phyloP scores from a whole-genome alignment of 2,329 filamentous ascomycete species.

The Dactylellina drechsleri region DNA sequence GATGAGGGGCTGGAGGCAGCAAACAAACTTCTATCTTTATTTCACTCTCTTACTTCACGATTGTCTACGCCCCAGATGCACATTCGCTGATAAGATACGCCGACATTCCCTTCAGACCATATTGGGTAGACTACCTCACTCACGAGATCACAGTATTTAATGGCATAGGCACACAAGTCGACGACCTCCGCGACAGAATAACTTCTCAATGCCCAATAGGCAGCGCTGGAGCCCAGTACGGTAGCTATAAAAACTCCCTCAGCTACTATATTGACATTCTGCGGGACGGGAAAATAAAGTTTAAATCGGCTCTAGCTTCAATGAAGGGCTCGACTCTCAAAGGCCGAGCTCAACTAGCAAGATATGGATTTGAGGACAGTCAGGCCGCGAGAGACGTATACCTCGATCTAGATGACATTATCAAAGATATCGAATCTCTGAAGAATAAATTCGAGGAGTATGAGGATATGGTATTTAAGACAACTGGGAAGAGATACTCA shows the following conservation, averaged over 20 bases:
- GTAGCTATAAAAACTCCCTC: background rate
- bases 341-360: background rate
- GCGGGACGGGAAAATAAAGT: background rate
- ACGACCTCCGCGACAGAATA: background rate
- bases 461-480: background rate
- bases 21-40: no score
- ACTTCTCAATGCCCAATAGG: background rate
- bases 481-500: background rate
- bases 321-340: background rate
- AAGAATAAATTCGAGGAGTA: background rate
- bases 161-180: background rate
- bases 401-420: background rate
- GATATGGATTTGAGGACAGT: background rate
- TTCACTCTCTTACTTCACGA: background rate
- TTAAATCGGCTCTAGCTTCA: background rate
- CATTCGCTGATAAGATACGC: background rate
- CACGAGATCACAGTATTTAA: background rate
- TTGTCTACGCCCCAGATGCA: background rate
- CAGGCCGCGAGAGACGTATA: background rate
- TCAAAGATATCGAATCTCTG: background rate
- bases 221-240: background rate
- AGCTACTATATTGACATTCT: slow-evolving; percentile 4
- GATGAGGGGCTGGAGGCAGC: no score
- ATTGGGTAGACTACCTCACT: background rate
- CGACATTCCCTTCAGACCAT: slow-evolving; percentile 1